Conservation (phyloP, 257 asterid species). For the Ophiorrhiza pumila region DNA sequence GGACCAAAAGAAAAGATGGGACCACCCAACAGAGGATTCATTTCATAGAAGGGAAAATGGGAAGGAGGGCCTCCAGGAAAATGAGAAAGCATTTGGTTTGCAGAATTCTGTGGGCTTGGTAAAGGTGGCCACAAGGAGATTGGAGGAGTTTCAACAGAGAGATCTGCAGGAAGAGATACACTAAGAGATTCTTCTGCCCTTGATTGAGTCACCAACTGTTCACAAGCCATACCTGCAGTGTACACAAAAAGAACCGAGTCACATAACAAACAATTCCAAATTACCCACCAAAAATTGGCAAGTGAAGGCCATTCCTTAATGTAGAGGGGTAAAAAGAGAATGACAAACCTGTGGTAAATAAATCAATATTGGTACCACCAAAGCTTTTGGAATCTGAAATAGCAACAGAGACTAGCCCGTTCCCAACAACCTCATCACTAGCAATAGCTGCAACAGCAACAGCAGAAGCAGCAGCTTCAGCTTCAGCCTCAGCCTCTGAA, state of each 20-base stretch:
- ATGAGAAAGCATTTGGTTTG: conserved; percentile 72
- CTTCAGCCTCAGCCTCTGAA: too few relatives aligned
- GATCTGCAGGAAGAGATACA: conserved; percentile 97
- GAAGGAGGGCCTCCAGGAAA: conserved; percentile 80
- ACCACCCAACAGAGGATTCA: conserved; percentile 80
- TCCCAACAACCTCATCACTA: conserved; percentile 59
- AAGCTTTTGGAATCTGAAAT: conserved; percentile 41
- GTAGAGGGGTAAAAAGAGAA: not conserved
- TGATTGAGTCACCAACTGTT: conserved; percentile 49
- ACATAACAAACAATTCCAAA: too few relatives aligned
- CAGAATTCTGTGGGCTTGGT: conserved; percentile 73
- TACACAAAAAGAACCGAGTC: conserved; percentile 5
- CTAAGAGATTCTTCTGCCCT: conserved; percentile 65
- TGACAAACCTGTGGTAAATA: conserved; percentile 39
- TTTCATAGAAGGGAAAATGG: conserved; percentile 82
- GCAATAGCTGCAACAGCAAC: conserved; percentile 88
- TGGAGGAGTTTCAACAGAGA: conserved; percentile 81
- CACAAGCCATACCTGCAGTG: conserved; percentile 43
- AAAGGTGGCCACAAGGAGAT: conserved; percentile 83
- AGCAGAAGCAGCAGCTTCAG: conserved; percentile 95
- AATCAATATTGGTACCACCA: conserved; percentile 39
- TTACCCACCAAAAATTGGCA: not conserved
- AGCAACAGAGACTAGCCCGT: conserved; percentile 44
- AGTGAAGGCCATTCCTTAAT: not conserved
- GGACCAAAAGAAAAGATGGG: conserved; percentile 76